Evolutionary conservation across 345 rosid genomes (phyloP).

Genomic region (Gossypium thurberi): DNA sequence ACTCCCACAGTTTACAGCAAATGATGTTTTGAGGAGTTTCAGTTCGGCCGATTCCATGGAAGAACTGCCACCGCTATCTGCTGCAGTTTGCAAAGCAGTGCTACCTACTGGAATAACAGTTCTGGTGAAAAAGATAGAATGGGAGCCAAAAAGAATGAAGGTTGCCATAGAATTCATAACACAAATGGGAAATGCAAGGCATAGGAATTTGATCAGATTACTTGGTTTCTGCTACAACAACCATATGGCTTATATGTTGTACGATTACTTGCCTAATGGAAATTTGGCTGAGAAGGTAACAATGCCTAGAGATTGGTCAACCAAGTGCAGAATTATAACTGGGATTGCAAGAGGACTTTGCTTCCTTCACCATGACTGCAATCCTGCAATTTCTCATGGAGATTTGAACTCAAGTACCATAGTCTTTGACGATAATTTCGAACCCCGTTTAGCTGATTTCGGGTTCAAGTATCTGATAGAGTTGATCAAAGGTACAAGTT

Average conservation of each 20-base stretch:
- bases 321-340: constrained; percentile 51
- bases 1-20: constrained; percentile 69
- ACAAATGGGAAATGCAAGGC: constrained; percentile 69
- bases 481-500: constrained; percentile 43
- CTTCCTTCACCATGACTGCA: constrained; percentile 89
- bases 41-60: constrained; percentile 38
- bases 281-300: constrained; percentile 57
- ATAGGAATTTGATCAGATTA: constrained; percentile 65
- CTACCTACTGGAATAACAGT: constrained; percentile 90
- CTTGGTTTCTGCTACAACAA: constrained; percentile 86
- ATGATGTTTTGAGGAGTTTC: constrained; percentile 68
- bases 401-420: constrained; percentile 62
- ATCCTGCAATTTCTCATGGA: constrained; percentile 84
- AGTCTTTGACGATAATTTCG: constrained; percentile 63
- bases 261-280: constrained; percentile 73
- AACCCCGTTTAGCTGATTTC: constrained; percentile 65
- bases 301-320: constrained; percentile 53
- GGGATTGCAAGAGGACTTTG: constrained; percentile 76
- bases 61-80: constrained; percentile 27
- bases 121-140: constrained; percentile 53
- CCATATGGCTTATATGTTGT: constrained; percentile 52
- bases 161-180: constrained; percentile 35
- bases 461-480: constrained; percentile 49
- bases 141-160: constrained; percentile 39
- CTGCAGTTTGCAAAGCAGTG: constrained; percentile 56